These are phyloP conservation scores for Hanseniaspora gamundiae DNA, from an alignment of 1,139 yeast genomes.

Conservation along the genomic window DNA sequence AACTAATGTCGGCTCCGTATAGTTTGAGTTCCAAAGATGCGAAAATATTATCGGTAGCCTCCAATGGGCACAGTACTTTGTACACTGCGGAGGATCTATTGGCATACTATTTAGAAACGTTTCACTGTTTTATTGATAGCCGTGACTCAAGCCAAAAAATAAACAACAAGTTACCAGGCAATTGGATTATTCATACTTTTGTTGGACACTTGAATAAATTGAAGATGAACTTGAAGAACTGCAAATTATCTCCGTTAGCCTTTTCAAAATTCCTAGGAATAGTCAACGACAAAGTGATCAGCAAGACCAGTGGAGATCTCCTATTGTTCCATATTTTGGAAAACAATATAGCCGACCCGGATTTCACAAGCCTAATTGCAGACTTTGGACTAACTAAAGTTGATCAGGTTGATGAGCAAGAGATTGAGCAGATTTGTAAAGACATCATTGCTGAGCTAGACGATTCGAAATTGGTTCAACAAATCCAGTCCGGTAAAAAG, in stretches of 20 bases:
- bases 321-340: conserved; percentile 48
- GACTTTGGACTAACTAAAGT: conserved; percentile 38
- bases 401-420: conserved; percentile 27
- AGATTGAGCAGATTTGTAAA: conserved; percentile 40
- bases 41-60: conserved; percentile 17
- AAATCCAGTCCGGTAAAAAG: conserved; percentile 46
- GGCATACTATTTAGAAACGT: conserved; percentile 39
- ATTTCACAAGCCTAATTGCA: conserved; percentile 32
- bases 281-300: conserved; percentile 29
- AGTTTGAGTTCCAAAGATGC: conserved; percentile 53
- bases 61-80: conserved; percentile 17
- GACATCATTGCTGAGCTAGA: conserved; percentile 33
- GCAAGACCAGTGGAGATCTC: conserved; percentile 54
- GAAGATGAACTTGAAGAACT: conserved; percentile 30
- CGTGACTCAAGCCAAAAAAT: conserved; percentile 17
- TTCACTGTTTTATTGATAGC: conserved; percentile 15
- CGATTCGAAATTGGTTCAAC: conserved; percentile 44
- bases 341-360: conserved; percentile 25
- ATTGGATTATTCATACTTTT: conserved; percentile 79
- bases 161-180: conserved; percentile 39
- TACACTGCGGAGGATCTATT: conserved; percentile 32
- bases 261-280: conserved; percentile 34
- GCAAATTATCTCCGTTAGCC: conserved; percentile 26
- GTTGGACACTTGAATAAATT: conserved; percentile 55
- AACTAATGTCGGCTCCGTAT: conserved; percentile 40